Evolutionary conservation across 176 grass and related monocot genomes (phyloP), one percentile per base, ranked within the genome.

Genomic region (Musa schizocarpa): DNA sequence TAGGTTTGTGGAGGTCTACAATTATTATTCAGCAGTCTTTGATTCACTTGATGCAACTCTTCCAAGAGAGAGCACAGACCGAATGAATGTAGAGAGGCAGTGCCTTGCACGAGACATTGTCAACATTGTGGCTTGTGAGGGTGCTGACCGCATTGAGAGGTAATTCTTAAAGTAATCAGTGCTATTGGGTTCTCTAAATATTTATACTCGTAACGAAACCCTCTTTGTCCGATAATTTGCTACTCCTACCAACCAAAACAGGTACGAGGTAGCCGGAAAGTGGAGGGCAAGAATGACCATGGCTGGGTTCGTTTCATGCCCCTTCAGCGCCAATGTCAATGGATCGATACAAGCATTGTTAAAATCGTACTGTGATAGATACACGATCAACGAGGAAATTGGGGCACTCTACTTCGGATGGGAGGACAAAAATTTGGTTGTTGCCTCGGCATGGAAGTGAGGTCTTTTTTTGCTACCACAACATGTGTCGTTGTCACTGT

Each of bases 41-140:
- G 83, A 99, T 74, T 94, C 95, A 79, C 85, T 99, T 66, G 95
- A 99, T 58, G 95, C 88, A 1, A 94, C 95, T 70, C 81, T 99
- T 82, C 95, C 90, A 26, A 91, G 95, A 83, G 88, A 89, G 65
- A 99, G 86, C 77, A 54, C 88, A 0, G 95, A 99, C 63, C 89
- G 95, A 77, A 94, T 94, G 95, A 99, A 99, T 68, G 95, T 99
- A 52, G 91, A 99, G 82, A 82, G 82, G 71, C 95, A 94, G 34
- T 99, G 95, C 75, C 88, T 99, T 81, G 95, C 95, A 54, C 78
- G 95, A 71, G 91, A 99, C 84, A 99, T 99, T 53, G 95, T 99
- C 25, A 99, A 94, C 75, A 99, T 94, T 22, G 82, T 94, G 48
- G 90, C 91, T 56, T 99, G 95, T 69, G 95, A 99, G 91, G 95